Evolutionary conservation across 768 basidiomycete species (phyloP), one percentile per base, ranked within the genome.

Genomic region (Lactifluus subvellereus): DNA sequence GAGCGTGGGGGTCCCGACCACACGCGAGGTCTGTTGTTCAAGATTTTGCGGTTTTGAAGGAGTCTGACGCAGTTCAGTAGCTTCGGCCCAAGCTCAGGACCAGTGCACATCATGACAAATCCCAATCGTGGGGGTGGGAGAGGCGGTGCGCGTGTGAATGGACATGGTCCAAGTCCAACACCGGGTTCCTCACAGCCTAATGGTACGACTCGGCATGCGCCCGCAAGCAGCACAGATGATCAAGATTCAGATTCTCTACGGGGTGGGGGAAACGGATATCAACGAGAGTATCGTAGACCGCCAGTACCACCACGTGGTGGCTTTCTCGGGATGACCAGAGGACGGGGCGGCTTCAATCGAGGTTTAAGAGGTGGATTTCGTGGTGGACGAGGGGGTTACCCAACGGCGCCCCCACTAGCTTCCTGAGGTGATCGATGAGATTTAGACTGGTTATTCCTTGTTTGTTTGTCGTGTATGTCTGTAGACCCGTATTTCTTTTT

Each of bases 31-130:
- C 67, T 59, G 59, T 71, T 45, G 38, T 48, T 7, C n/a, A 42
- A 58, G 16, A 37, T 33, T 55, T 10, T 35, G 18, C 32, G 18
- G 42, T 33, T 33, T 20, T 40, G 40, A 45, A 11, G 5, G 4
- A 14, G 37, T 48, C 57, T 53, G 62, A 33, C 45, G 30, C 37
- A 33, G 22, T 20, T 57, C 43, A 59, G 66, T 54, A 58, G 57
- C 57, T 61, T 42, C 27, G 62, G 75, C 73, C 43, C 74, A 74
- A 58, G 70, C 71, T 65, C 40, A 22, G 56, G 74, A 2, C 80
- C 82, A 4, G 78, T 91, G 16, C 80, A 83, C 38, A 91, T 92
- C 59, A 88, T 91, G 86, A 72, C 82, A 14, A 92, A 93, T 69
- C 91, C 91, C 0, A 86, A 87, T 71, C 78, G 83, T 57, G 80